Evolutionary conservation across 164 flowering plant genomes (phyloP), one percentile per base, ranked within the genome.

Genomic region (Stephania cephalantha): DNA sequence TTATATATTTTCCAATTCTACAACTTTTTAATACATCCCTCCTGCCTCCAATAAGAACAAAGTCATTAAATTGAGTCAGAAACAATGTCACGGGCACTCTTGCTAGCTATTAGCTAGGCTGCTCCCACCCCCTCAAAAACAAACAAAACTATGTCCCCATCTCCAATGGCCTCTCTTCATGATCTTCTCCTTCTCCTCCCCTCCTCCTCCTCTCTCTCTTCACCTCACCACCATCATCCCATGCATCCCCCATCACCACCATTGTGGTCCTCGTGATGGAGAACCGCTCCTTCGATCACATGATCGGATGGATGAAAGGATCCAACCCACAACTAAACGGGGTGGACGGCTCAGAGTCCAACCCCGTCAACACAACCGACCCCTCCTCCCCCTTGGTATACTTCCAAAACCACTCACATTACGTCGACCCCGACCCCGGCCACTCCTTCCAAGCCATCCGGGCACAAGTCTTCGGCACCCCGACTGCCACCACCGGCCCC

Each of bases 241-340:
- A 74, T 4, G 66, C 85, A 1, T 63, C 79, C n/a, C 90, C 91
- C 2, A 90, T 90, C 73, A 90, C 85, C 65, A 91, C 89, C 58
- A 68, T 91, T 2, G 94, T 91, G 2, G 84, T 91, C 0, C 68
- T 91, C 17, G 91, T 91, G 20, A 88, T 88, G 92, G 96, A 91
- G 78, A 91, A 91, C 76, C 86, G 95, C 6, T 91, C 95, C 5
- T 91, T 91, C 81, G 95, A 91, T 74, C 95, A 91, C 86, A 88
- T 91, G 91, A 81, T 91, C 7, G 96, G 96, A 0, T 91, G 93
- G 94, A 90, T 91, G 94, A 91, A 91, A 74, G 75, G 71, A 5
- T 63, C 85, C 78, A 91, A 91, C 85, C 88, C 90, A 0, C 75
- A 83, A 53, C 90, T 91, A 84, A 75, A 91, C 71, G 97, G 97